phyloP scores from a whole-genome alignment of 805 yeast species.

The Tetrapisispora pingtungensis region DNA sequence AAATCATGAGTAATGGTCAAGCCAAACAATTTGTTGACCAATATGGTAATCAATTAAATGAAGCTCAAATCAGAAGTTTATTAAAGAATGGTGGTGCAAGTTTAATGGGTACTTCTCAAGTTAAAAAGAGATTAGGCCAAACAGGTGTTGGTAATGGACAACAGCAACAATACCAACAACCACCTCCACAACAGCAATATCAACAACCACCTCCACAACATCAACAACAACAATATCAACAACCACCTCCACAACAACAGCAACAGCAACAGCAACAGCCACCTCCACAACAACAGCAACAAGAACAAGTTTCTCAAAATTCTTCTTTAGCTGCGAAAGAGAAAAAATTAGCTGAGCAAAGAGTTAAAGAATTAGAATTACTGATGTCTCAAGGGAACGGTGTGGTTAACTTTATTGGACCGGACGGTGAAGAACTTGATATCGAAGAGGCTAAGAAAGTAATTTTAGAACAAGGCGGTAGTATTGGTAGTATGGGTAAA shows the following conservation, averaged over 20 bases:
- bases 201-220: not conserved
- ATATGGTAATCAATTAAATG: conserved; percentile 4
- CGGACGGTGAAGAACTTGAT: conserved; percentile 30
- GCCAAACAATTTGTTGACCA: conserved; percentile 4
- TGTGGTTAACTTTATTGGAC: conserved; percentile 29
- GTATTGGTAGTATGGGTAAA: conserved; percentile 5
- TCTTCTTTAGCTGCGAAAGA: too few species aligned
- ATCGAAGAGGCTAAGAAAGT: conserved; percentile 25
- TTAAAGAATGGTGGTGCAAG: conserved; percentile 4
- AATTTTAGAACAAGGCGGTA: conserved; percentile 22
- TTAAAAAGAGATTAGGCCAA: not conserved
- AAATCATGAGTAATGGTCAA: conserved; percentile 1
- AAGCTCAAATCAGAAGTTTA: conserved; percentile 2
- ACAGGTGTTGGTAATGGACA: not conserved
- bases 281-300: not conserved
- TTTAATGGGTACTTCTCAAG: conserved; percentile 1
- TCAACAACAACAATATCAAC: not conserved
- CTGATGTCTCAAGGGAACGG: conserved; percentile 18
- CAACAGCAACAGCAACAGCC: not conserved
- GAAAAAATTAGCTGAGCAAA: conserved; percentile 6
- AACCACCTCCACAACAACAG: not conserved
- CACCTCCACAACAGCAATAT: not conserved
- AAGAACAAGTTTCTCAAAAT: too few species aligned
- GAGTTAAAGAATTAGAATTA: conserved; percentile 10
- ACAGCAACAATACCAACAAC: not conserved